A percentile compares a stretch with the other conserved stretches of the same genome.
Conservation (phyloP, 768 basidiomycete genomes). For the Mycena olivaceomarginata region DNA sequence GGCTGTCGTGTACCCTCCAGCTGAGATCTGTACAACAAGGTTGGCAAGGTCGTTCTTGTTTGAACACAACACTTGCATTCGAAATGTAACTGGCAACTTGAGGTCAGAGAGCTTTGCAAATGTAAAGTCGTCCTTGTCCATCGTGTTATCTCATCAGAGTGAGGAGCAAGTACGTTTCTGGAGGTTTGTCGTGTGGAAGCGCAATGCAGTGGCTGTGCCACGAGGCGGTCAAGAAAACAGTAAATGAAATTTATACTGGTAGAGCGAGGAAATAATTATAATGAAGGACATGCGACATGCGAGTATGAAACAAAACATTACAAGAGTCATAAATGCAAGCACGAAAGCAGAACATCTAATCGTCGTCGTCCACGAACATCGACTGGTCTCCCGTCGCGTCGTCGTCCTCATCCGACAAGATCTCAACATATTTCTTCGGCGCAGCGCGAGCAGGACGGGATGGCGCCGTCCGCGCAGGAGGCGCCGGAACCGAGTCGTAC, state of each 20-base stretch:
- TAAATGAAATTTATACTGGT: not conserved
- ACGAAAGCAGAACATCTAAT: slow-evolving; percentile 39
- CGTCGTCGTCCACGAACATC: slow-evolving; percentile 68
- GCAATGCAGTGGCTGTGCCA: slow-evolving; percentile 8
- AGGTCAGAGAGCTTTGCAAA: slow-evolving; percentile 94
- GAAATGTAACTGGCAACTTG: slow-evolving; percentile 90
- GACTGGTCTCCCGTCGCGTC: slow-evolving; percentile 66
- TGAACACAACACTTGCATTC: slow-evolving; percentile 72
- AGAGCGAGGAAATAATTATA: slow-evolving; percentile 34
- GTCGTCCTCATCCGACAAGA: slow-evolving; percentile 70
- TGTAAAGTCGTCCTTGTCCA: slow-evolving; percentile 88
- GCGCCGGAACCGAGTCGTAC: slow-evolving; percentile 62
- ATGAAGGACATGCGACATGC: not conserved
- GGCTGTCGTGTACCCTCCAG: slow-evolving; percentile 89
- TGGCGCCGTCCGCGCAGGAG: slow-evolving; percentile 63
- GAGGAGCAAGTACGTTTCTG: not conserved
- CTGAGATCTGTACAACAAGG: slow-evolving; percentile 74
- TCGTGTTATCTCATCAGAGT: slow-evolving; percentile 44
- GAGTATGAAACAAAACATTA: slow-evolving; percentile 2
- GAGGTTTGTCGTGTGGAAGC: slow-evolving; percentile 7
- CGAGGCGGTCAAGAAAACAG: not conserved
- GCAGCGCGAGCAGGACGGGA: slow-evolving; percentile 69
- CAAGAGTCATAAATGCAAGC: slow-evolving; percentile 20
- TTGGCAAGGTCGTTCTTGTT: slow-evolving; percentile 8
- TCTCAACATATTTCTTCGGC: slow-evolving; percentile 79